Evolutionary conservation across 306 rosid genomes (phyloP).

Genomic region (Cucurbita ficifolia): DNA sequence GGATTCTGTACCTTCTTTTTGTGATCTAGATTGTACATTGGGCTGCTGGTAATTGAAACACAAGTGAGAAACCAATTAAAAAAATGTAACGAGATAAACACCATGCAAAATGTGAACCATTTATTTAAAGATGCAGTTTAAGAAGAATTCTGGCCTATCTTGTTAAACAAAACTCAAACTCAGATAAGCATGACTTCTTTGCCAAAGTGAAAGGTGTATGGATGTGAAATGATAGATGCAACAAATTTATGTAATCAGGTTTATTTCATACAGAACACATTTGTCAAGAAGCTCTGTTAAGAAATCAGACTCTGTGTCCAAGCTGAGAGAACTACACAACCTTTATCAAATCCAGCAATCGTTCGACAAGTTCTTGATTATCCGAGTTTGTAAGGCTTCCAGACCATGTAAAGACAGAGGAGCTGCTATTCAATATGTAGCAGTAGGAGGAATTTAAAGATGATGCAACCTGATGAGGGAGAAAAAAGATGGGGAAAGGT

Average conservation of each 20-base stretch:
- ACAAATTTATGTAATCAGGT: background rate
- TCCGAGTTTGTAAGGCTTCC: conserved; percentile 65
- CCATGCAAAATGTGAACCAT: conserved; percentile 1
- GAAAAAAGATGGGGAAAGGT: background rate
- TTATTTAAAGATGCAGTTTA: background rate
- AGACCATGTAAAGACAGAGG: conserved; percentile 62
- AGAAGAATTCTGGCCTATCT: background rate
- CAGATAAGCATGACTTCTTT: background rate
- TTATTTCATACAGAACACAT: background rate
- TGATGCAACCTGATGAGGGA: conserved; percentile 49
- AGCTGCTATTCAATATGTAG: conserved; percentile 60
- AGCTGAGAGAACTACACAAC: conserved; percentile 24
- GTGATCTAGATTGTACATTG: conserved; percentile 58
- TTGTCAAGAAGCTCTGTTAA: background rate
- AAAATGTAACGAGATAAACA: conserved; percentile 5
- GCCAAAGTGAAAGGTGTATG: background rate
- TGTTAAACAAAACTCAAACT: background rate
- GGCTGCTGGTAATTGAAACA: conserved; percentile 60
- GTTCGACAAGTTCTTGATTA: conserved; percentile 69
- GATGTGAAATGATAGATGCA: background rate
- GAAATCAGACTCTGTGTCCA: background rate
- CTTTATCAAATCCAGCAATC: conserved; percentile 89
- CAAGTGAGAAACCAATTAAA: conserved; percentile 17
- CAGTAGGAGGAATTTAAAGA: conserved; percentile 92
- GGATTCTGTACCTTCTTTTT: conserved; percentile 74